Base-by-base conservation (phyloP, 768 basidiomycete species). In the Phanerochaete carnosa region DNA sequence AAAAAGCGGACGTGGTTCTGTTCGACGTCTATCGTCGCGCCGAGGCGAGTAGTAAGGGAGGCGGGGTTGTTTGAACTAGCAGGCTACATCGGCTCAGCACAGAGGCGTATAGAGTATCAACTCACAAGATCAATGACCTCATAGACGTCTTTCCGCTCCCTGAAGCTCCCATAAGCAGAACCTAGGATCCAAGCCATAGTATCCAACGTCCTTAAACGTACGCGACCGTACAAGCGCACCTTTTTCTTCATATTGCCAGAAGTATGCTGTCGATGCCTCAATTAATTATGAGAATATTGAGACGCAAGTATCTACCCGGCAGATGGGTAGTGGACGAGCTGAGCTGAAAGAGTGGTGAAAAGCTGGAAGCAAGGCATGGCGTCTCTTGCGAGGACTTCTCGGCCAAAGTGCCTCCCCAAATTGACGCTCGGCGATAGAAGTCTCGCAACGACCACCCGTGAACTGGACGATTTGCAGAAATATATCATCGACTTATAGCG, bases 111-210 rank as follows among this genome's bases (percentile, higher is more conserved):
- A 49, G 26, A 55, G 29, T 52, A 51, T 25, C 19, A 22, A 77
- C 92, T 78, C 76, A 95, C 94, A 99, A 99, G 71, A 99, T 98
- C 74, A 99, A 89, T 28, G 95, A 95, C 57, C 97, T 86, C 97
- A 99, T 99, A 5, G 96, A 98, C 12, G 96, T 98, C 80, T 93
- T 94, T 59, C 91, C 91, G 69, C 92, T 93, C 64, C 92, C 93
- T 23, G 92, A 94, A 69, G 95, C 94, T 65, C 97, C 97, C 97
- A 99, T 99, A 62, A 98, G 81, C 67, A 99, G 86, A 49, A 98
- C 94, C 95, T 98, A 59, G 11, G 13, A 16, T 33, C 8, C 9
- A 46, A 45, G n/a, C 19, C 25, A 15, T 46, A 39, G 26, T 52
- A 8, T 12, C 25, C 53, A 15, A 8, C 7, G 52, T 32, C 1